A percentile compares a stretch with the other conserved stretches of the same genome.
These are phyloP conservation scores for Psidium friedrichsthalianum DNA, from an alignment of 345 rosid genomes.

Conservation along the genomic window DNA sequence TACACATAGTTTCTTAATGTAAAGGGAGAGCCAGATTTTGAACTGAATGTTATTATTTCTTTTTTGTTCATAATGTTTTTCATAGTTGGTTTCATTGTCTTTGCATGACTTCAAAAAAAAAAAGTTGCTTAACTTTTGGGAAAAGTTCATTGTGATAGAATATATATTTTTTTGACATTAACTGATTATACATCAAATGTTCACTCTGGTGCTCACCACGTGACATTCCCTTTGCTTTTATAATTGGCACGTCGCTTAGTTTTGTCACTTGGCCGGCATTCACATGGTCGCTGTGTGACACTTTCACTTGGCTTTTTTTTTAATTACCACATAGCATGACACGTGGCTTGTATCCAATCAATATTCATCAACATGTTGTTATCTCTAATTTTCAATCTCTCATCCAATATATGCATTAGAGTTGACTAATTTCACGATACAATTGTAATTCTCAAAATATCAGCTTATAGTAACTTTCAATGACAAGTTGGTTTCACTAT, in stretches of 20 bases:
- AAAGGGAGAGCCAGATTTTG: no score
- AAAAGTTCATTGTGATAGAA: not conserved
- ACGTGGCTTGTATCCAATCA: no score
- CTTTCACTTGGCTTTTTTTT: not conserved
- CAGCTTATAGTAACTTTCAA: no score
- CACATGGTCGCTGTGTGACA: not conserved
- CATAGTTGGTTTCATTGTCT: not conserved
- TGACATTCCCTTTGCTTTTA: no score
- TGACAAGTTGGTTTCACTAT: no score
- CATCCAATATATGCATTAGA: not conserved
- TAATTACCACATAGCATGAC: no score
- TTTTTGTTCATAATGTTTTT: no score
- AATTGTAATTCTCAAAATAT: no score
- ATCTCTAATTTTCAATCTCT: not conserved
- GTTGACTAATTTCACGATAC: no score
- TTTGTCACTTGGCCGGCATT: not conserved
- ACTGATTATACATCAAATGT: no score
- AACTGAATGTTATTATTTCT: no score
- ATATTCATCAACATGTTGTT: not conserved
- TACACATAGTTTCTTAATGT: not conserved
- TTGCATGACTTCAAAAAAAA: not conserved
- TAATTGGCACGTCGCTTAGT: not conserved
- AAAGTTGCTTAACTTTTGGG: no score
- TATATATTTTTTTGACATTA: not conserved
- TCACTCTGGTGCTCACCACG: not conserved